Conservation (phyloP, 108 stramenopile genomes). For the Skeletonema marinoi region DNA sequence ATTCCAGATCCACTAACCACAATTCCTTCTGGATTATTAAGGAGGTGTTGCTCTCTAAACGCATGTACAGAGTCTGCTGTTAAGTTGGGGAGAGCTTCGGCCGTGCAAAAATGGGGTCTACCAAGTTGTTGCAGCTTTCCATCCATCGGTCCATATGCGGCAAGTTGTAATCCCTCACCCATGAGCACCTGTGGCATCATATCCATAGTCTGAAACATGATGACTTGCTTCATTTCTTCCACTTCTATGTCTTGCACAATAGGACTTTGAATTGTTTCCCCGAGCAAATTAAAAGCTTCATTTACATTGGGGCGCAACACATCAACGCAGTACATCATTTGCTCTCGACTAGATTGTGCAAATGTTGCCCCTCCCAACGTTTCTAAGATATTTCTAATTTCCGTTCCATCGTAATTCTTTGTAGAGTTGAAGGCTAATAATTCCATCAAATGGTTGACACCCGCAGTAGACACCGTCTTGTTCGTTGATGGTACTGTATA, state of each 20-base stretch:
- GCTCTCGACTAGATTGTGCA: conserved; percentile 86
- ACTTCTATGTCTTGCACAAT: conserved; percentile 59
- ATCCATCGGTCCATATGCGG: conserved; percentile 76
- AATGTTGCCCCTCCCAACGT: conserved; percentile 79
- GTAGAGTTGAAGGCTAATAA: conserved; percentile 89
- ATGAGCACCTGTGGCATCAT: conserved; percentile 69
- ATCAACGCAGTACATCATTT: conserved; percentile 93
- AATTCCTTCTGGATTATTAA: conserved; percentile 73
- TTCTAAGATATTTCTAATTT: conserved; percentile 64
- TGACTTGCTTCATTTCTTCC: conserved; percentile 69
- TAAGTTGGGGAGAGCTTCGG: conserved; percentile 63
- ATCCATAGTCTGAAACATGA: conserved; percentile 86
- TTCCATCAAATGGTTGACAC: conserved; percentile 91
- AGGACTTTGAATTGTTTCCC: conserved; percentile 75
- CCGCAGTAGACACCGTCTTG: conserved; percentile 40
- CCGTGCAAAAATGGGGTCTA: conserved; percentile 81
- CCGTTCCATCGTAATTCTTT: conserved; percentile 31
- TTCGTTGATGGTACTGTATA: conserved; percentile 2
- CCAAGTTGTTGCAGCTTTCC: conserved; percentile 75
- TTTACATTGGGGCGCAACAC: conserved; percentile 87
- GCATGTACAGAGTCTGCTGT: conserved; percentile 63
- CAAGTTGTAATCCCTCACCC: conserved; percentile 89
- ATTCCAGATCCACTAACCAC: conserved; percentile 96
- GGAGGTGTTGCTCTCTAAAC: conserved; percentile 65
- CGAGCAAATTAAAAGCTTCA: conserved; percentile 77